Evolutionary conservation across 495 filamentous ascomycete genomes (phyloP), one percentile per base, ranked within the genome.

Genomic region (Lasiosphaeris hirsuta): DNA sequence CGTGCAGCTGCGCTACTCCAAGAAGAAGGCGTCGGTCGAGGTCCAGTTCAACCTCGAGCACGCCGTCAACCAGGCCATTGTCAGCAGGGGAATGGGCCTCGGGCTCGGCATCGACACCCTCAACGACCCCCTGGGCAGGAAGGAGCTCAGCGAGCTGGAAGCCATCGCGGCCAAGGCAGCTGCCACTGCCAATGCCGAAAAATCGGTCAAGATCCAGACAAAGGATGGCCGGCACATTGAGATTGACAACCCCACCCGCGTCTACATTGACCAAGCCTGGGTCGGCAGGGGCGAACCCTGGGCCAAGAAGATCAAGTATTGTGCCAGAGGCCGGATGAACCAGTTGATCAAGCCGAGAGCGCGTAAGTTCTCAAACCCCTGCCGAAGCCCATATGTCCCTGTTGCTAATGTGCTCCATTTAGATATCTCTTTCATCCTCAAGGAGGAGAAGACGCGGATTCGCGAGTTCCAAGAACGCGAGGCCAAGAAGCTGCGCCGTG

Each of bases 191-290:
- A 30, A 30, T 2, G 23, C 23, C 23, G 23, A 30, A 2, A 57
- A 67, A 38, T 4, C 23, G 14, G 57, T 74, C 14, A 69, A 75
- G 56, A 80, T 82, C 59, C 58, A 72, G 60, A 75, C 74, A 45
- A 84, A 85, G 68, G 78, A 84, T 53, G 81, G 80, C 49, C 79
- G 83, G 69, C 81, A 78, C 68, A 71, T 89, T 61, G 76, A 75
- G 42, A 80, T 96, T 36, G 65, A 63, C 44, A 87, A 96, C 68
- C 83, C 84, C 13, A 86, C 86, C 34, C 76, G 76, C 42, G 87
- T 97, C 56, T 98, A 96, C 71, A 80, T 98, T 58, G 84, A 86
- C 54, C 81, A 97, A 74, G 90, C 92, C 7, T 98, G 92, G 92
- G 91, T 96, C 18, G 88, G 87, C 57, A 86, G 86, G 57, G 89